Base-by-base conservation (phyloP, 768 basidiomycete species). In the Paxillus involutus region DNA sequence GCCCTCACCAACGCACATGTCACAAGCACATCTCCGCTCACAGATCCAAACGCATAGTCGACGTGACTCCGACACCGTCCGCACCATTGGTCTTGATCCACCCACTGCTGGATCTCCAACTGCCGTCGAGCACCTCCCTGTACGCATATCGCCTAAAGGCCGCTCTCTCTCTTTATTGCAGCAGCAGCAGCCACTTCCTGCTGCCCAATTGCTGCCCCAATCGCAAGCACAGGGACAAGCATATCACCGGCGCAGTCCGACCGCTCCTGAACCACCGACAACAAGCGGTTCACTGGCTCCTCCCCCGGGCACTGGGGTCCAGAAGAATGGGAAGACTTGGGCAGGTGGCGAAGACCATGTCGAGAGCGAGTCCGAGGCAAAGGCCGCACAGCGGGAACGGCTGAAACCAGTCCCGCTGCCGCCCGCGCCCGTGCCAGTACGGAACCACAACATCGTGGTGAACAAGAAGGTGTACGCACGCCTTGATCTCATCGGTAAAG, bases 401-500 rank as follows among this genome's bases (percentile, higher is more conserved):
- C 39, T 61, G 29, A 59, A 71, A 36, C 69, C 75, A n/a, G 63
- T 72, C 10, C 68, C 77, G 43, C 60, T 76, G 26, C 67, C 72
- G 30, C 67, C 74, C 35, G 58, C 67, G 19, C 66, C 61, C 29
- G 60, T 42, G 43, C 66, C 75, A 3, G 53, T 74, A 55, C 75
- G 78, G 26, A 76, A 77, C 51, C 71, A 73, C 59, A 71, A 73
- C 37, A 71, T 70, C 37, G 63, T 69, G 44, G 69, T 70, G 10
- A 95, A 95, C 76, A 89, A 85, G 68, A 88, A 84, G 62, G 71
- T 80, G 0, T 98, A 98, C 58, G 86, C 86, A 29, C 85, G 92
- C 2, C 79, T 98, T 3, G 91, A 94, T 65, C 77, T 91, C 73
- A 86, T 98, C 51, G 96, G 96, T 39, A 91, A 88, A 64, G 96